Conservation (phyloP, 2,329 filamentous ascomycete species). For the Lojkania enalia region DNA sequence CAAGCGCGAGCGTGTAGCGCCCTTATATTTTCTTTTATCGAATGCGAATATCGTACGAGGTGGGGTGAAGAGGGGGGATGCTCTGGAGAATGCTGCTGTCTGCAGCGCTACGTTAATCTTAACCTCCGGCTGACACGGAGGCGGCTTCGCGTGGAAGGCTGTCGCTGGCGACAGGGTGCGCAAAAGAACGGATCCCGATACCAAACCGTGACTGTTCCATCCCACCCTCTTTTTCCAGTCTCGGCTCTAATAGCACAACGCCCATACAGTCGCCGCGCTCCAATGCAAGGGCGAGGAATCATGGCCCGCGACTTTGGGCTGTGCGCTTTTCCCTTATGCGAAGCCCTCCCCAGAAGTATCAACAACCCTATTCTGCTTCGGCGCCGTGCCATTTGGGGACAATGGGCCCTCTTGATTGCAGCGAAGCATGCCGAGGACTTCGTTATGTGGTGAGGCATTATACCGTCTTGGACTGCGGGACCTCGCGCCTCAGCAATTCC, state of each 20-base stretch:
- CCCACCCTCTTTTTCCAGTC: neutral
- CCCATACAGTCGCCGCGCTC: too few relatives aligned
- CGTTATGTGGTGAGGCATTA: neutral
- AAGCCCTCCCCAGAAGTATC: neutral
- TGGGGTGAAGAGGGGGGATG: neutral
- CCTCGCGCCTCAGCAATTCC: too few relatives aligned
- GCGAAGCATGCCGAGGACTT: neutral
- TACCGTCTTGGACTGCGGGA: neutral
- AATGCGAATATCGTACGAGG: neutral
- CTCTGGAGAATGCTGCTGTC: neutral
- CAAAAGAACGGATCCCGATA: neutral
- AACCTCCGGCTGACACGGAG: neutral
- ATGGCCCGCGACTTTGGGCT: neutral
- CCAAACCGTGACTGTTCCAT: neutral
- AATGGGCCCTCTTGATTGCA: neutral
- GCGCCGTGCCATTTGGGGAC: neutral
- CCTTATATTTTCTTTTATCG: neutral
- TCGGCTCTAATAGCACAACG: too few relatives aligned
- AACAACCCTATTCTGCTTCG: neutral
- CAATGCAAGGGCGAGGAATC: too few relatives aligned
- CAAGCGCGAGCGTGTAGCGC: conserved; percentile 1
- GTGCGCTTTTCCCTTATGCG: neutral
- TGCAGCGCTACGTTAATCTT: neutral
- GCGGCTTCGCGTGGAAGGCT: neutral
- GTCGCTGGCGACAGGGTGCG: neutral